These are phyloP conservation scores for Podospora comata DNA, from an alignment of 495 filamentous ascomycete genomes.

Conservation along the genomic window DNA sequence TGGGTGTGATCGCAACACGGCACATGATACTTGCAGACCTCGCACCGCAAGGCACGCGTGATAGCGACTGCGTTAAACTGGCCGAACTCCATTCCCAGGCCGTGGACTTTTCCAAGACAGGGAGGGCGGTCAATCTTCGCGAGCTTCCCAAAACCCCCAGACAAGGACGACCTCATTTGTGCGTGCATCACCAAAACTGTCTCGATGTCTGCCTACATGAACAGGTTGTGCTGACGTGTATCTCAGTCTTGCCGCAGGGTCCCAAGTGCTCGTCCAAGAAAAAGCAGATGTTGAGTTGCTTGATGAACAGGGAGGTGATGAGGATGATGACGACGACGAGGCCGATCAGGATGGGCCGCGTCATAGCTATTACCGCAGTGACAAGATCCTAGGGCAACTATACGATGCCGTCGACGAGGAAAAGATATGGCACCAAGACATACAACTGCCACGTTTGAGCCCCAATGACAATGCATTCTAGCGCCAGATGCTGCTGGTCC, in stretches of 20 bases:
- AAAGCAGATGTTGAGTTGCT: slow-evolving; percentile 47
- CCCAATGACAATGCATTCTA: slow-evolving; percentile 36
- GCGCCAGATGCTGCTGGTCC: slow-evolving; percentile 44
- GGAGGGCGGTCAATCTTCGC: slow-evolving; percentile 56
- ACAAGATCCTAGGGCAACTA: slow-evolving; percentile 67
- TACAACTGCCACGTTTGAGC: slow-evolving; percentile 33
- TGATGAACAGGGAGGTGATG: slow-evolving; percentile 26
- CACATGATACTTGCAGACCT: slow-evolving; percentile 70
- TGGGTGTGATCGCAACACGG: slow-evolving; percentile 64
- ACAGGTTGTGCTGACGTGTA: slow-evolving; percentile 13
- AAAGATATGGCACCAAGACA: slow-evolving; percentile 58
- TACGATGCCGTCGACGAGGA: slow-evolving; percentile 74
- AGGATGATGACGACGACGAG: slow-evolving; percentile 44
- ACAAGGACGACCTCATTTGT: slow-evolving; percentile 43
- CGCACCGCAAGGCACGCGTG: slow-evolving; percentile 49
- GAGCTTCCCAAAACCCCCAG: slow-evolving; percentile 26
- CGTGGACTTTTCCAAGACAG: slow-evolving; percentile 82
- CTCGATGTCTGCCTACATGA: background rate
- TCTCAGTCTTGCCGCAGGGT: slow-evolving; percentile 58
- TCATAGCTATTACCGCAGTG: slow-evolving; percentile 60
- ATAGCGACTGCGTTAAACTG: slow-evolving; percentile 57
- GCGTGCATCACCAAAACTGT: slow-evolving; percentile 12
- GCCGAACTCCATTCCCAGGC: slow-evolving; percentile 71
- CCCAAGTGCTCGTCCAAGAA: slow-evolving; percentile 52
- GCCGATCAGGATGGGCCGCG: slow-evolving; percentile 54